Evolutionary conservation across 208 protist species (phyloP), one percentile per base, ranked within the genome.

Genomic region (Trypanosoma caninum): DNA sequence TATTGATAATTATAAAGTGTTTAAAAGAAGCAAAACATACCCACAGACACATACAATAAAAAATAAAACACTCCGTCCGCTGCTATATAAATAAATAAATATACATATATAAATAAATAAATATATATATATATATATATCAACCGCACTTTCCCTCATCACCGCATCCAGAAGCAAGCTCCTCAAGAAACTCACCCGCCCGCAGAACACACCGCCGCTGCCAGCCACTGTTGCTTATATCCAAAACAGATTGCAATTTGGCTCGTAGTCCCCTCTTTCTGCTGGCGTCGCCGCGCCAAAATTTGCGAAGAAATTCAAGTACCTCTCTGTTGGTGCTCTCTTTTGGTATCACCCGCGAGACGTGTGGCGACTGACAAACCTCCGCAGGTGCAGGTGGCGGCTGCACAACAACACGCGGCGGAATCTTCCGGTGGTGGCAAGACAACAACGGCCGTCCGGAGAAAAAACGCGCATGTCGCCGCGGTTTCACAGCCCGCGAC

Each of bases 301-400:
- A 87, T 18, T 48, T 48, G 33, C 75, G 76, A 6, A 92, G 80
- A 2, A 74, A 37, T 54, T 88, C 85, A 18, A 92, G 69, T 4
- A 74, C 59, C 1, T 87, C 69, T 35, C 74, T 76, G 47, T 73
- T 70, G 1, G 79, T 80, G 4, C 60, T 59, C 67, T 89, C 81
- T 20, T 69, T 58, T 10, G 85, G 85, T n/a, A 87, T 50, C 31
- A 66, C 34, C 34, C 66, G 62, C 27, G 59, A 64, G 5, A 91
- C 68, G n/a, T 14, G 16, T 10, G 27, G 48, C 13, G 80, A 73
- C 3, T 59, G 23, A 27, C 64, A 66, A 2, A 69, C 54, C 7
- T 18, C 37, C 6, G 35, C 11, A 16, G 22, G 28, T 0, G 56
- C n/a, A 23, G 7, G 13, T 38, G 65, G 61, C 25, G 45, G 46